phyloP scores from a whole-genome alignment of 2,329 filamentous ascomycete species.

The Keithomyces neogunnii region DNA sequence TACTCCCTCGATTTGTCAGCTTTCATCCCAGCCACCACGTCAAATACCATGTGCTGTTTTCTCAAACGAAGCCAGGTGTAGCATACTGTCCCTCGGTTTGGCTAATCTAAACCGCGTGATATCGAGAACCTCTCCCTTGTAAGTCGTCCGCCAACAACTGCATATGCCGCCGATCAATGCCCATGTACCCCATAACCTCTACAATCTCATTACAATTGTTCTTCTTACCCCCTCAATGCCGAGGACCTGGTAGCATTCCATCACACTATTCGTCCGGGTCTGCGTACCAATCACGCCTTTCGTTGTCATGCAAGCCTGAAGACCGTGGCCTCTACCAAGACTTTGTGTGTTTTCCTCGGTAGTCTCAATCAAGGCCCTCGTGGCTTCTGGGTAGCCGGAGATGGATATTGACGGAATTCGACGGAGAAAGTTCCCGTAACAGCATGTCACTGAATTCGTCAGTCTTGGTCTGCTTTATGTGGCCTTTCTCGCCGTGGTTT shows the following conservation, averaged over 20 bases:
- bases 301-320: slow-evolving; percentile 83
- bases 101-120: slow-evolving; percentile 93
- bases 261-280: slow-evolving; percentile 74
- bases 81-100: slow-evolving; percentile 89
- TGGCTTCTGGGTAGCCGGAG: slow-evolving; percentile 77
- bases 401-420: slow-evolving; percentile 76
- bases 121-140: slow-evolving; percentile 90
- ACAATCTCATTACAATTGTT: slow-evolving; percentile 81
- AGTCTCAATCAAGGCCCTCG: slow-evolving; percentile 80
- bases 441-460: slow-evolving; percentile 43
- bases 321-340: slow-evolving; percentile 90
- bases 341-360: slow-evolving; percentile 58
- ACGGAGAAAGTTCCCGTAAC: slow-evolving; percentile 73
- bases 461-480: slow-evolving; percentile 32
- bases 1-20: slow-evolving; percentile 85
- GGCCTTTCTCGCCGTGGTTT: background rate
- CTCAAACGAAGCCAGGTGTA: slow-evolving; percentile 92
- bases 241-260: slow-evolving; percentile 78
- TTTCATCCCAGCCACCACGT: slow-evolving; percentile 86
- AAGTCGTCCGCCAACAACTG: slow-evolving; percentile 91
- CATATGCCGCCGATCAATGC: slow-evolving; percentile 95
- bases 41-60: slow-evolving; percentile 98
- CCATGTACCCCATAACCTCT: slow-evolving; percentile 86
- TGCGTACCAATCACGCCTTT: slow-evolving; percentile 74
- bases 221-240: slow-evolving; percentile 89